These are phyloP conservation scores for Cryptococcus amylolentus DNA, from an alignment of 1,284 basidiomycete species.

Conservation along the genomic window DNA sequence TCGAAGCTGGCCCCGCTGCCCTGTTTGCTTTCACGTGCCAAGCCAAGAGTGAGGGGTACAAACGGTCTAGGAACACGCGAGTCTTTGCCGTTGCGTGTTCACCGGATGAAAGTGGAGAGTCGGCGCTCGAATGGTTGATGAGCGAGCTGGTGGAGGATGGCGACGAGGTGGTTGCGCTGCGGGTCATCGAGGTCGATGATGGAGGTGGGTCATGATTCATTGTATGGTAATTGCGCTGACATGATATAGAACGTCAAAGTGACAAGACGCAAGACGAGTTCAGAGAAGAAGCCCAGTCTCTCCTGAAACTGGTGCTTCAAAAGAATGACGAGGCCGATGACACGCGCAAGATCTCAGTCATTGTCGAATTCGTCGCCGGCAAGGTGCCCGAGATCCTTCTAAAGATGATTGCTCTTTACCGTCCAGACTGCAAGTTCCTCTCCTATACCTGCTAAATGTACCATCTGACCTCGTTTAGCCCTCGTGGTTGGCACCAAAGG, in stretches of 20 bases:
- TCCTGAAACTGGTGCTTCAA: conserved; percentile 76
- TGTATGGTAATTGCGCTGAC: conserved; percentile 11
- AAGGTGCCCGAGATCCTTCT: conserved; percentile 83
- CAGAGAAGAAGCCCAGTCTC: conserved; percentile 78
- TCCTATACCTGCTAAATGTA: not conserved
- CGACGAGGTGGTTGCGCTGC: conserved; percentile 87
- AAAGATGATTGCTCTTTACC: conserved; percentile 88
- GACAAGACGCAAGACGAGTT: conserved; percentile 66
- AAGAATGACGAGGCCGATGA: conserved; percentile 76
- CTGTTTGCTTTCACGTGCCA: conserved; percentile 52
- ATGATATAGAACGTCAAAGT: conserved; percentile 59
- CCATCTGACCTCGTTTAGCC: conserved; percentile 42
- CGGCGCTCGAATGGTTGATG: conserved; percentile 85
- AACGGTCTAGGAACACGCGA: conserved; percentile 71
- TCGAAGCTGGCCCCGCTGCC: conserved; percentile 59
- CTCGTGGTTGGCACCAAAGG: conserved; percentile 90
- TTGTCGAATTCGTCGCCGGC: conserved; percentile 91
- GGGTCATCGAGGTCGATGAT: conserved; percentile 83
- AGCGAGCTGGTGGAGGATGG: conserved; percentile 84
- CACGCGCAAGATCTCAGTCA: conserved; percentile 82
- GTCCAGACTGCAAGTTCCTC: conserved; percentile 68
- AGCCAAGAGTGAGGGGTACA: conserved; percentile 78
- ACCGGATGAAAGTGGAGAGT: conserved; percentile 76
- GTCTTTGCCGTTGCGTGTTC: conserved; percentile 89
- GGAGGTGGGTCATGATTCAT: conserved; percentile 53